Evolutionary conservation across 441 rosid species (phyloP), one percentile per base, ranked within the genome.

Genomic region (Aquilaria agallochum): DNA sequence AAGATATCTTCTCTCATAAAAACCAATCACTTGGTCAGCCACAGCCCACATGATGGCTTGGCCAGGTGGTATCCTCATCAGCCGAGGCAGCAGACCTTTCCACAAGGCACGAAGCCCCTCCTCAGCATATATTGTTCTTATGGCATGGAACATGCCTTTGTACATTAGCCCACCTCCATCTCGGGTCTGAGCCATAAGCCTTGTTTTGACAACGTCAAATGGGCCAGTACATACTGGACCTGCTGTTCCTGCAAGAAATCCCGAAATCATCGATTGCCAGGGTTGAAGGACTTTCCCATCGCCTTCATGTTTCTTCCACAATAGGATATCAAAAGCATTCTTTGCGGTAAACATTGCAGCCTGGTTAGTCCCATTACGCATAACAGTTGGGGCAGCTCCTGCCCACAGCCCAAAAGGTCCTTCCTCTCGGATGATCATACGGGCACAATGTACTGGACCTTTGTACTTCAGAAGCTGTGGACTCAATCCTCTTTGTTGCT

Each of bases 361-460:
- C 71, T 91, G 99, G 78, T 94, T 91, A 36, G 99, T 94, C 10
- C 99, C 97, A 58, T 94, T 94, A 14, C 97, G 90, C 97, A 91
- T 90, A 11, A 94, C 92, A 2, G 97, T 94, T 9, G 98, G 97
- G 40, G 95, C 80, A 64, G 96, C 98, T 55, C 98, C 98, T 59
- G 97, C 86, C 97, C 97, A 94, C 49, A 94, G 79, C 31, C 98
- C 98, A 11, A 78, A 62, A 31, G 85, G 51, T 61, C 93, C 90
- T 73, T 94, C 97, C 72, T 90, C 93, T n/a, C 73, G 78, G 44
- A 84, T 65, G 42, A 89, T 89, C 66, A 62, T 68, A 40, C 80
- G 76, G 40, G 95, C 96, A 69, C 97, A 90, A 56, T 94, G 96
- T 60, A 90, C 65, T 2, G 98, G 98, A 71, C 96, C 97, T 75